Percentiles rank a stretch among this genome's conserved stretches.
phyloP scores from a whole-genome alignment of 2,329 filamentous ascomycete genomes.

The Neofusicoccum sp. region DNA sequence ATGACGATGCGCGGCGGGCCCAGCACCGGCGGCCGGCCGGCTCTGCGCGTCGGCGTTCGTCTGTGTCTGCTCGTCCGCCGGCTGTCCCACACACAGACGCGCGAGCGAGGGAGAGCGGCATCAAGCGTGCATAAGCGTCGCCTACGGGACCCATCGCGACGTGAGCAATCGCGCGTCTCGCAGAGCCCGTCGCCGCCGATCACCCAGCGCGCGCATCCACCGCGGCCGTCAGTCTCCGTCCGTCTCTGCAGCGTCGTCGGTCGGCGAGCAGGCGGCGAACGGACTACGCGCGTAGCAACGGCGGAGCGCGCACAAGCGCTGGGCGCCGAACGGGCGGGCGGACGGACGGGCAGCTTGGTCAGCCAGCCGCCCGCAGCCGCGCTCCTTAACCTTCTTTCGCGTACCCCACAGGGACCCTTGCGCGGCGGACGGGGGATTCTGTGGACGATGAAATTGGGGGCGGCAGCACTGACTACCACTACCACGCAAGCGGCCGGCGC shows the following conservation, averaged over 20 bases:
- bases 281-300: no score
- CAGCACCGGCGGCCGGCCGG: no score
- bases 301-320: not conserved
- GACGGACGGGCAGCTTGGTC: not conserved
- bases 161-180: not conserved
- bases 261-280: not conserved
- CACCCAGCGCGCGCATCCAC: no score
- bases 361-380: not conserved
- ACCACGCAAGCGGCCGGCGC: not conserved
- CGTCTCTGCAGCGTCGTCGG: no score
- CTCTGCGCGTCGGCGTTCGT: not conserved
- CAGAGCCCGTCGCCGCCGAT: no score
- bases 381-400: not conserved
- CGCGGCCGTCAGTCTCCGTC: no score
- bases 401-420: not conserved
- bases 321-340: not conserved
- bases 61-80: not conserved
- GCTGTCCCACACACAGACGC: not conserved
- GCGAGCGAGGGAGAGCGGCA: slow-evolving; percentile 10
- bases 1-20: no score
- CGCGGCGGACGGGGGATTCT: not conserved
- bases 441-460: not conserved
- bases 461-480: no score
- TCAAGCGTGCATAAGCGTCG: slow-evolving; percentile 14
- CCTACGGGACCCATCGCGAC: not conserved